Conservation (phyloP, 202 grass and related monocot species). For the Bolboschoenoplectus hybrid region DNA sequence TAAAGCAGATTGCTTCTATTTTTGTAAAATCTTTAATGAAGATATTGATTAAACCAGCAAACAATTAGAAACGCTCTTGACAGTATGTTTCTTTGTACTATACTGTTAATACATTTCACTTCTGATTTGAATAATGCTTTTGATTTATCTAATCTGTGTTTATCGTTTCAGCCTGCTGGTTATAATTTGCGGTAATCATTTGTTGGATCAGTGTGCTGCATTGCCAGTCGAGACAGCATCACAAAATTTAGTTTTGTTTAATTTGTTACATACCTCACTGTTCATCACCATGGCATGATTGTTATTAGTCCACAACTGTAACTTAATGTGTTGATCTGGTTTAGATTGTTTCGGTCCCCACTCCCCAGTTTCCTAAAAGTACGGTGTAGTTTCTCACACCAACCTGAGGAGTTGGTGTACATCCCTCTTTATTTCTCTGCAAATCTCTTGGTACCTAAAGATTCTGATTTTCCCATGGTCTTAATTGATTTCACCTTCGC, state of each 20-base stretch:
- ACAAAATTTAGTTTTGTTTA: neutral
- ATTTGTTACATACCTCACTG: neutral
- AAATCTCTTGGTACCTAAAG: slow-evolving; percentile 36
- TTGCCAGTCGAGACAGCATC: neutral
- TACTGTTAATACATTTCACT: neutral
- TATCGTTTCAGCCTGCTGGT: neutral
- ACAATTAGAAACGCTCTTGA: slow-evolving; percentile 1
- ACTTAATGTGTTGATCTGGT: slow-evolving; percentile 13
- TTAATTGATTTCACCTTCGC: slow-evolving; percentile 26
- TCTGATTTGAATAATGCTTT: neutral
- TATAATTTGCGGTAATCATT: neutral
- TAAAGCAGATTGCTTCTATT: neutral
- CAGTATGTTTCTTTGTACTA: neutral
- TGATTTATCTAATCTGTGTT: slow-evolving; percentile 14
- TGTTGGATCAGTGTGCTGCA: neutral
- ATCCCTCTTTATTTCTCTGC: neutral
- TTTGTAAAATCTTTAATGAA: neutral
- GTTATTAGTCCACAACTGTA: neutral
- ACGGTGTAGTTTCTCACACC: slow-evolving; percentile 23
- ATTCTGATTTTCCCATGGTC: slow-evolving; percentile 28
- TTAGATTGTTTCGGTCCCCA: slow-evolving; percentile 29
- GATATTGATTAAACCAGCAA: slow-evolving; percentile 5
- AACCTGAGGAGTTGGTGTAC: slow-evolving; percentile 25
- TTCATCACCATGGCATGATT: neutral
- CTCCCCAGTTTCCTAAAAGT: neutral